Percentiles rank a stretch among this genome's conserved stretches.
Conservation (phyloP, 2,329 filamentous ascomycete species). For the Rasamsonia emersonii region DNA sequence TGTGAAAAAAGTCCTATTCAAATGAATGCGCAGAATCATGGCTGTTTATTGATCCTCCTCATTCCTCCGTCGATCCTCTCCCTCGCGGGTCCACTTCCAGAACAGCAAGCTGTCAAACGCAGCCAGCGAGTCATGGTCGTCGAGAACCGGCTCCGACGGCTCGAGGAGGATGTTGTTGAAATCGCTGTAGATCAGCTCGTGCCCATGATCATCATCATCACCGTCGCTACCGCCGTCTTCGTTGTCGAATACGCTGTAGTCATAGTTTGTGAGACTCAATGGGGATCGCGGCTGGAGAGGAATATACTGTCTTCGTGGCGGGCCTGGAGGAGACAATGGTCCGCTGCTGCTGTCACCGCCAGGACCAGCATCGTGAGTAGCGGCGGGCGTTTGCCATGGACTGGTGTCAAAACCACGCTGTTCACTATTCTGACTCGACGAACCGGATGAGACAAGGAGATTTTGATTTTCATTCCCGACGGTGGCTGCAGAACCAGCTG, state of each 20-base stretch:
- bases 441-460: too few species aligned
- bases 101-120: conserved; percentile 10
- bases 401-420: too few species aligned
- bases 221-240: conserved; percentile 20
- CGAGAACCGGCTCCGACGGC: conserved; percentile 11
- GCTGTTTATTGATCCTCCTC: too few species aligned
- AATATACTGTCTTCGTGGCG: conserved; percentile 15
- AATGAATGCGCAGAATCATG: too few species aligned
- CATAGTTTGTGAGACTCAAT: conserved; percentile 35
- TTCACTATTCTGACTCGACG: background rate
- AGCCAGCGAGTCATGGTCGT: conserved; percentile 12
- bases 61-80: conserved; percentile 6
- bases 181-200: conserved; percentile 15
- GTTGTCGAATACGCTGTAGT: conserved; percentile 32
- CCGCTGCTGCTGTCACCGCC: too few species aligned
- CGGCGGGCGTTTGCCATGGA: too few species aligned
- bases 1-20: too few species aligned
- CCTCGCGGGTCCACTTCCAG: conserved; percentile 5
- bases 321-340: conserved; percentile 4
- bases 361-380: background rate
- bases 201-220: conserved; percentile 3
- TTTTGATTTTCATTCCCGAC: too few species aligned
- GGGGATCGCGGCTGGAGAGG: conserved; percentile 30
- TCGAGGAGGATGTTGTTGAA: conserved; percentile 17
- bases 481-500: background rate